Evolutionary conservation across 352 stramenopile genomes (phyloP).

Genomic region (Phytophthora hybrid): DNA sequence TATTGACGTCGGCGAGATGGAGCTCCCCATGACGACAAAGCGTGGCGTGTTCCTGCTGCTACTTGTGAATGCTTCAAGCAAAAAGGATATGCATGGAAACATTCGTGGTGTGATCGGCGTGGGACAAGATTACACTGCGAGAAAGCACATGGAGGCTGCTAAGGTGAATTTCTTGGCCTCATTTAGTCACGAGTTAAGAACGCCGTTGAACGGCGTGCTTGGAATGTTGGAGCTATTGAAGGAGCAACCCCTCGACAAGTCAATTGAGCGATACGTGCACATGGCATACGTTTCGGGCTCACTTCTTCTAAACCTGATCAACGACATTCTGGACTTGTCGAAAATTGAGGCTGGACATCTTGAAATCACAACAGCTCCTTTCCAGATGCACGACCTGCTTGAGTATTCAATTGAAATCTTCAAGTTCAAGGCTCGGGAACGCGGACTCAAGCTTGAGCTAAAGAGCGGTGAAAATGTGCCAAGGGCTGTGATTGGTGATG

Average conservation of each 20-base stretch:
- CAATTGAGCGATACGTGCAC: constrained; percentile 75
- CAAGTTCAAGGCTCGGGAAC: constrained; percentile 84
- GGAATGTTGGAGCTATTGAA: constrained; percentile 85
- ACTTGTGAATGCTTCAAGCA: constrained; percentile 79
- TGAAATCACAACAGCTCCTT: constrained; percentile 84
- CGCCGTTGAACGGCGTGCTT: constrained; percentile 77
- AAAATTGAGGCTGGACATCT: constrained; percentile 93
- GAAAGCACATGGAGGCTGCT: constrained; percentile 83
- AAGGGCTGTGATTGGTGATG: constrained; percentile 74
- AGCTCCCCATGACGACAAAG: constrained; percentile 83
- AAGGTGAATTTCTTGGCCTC: constrained; percentile 87
- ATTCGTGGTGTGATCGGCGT: constrained; percentile 79
- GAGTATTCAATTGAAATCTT: constrained; percentile 92
- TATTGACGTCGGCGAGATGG: constrained; percentile 86
- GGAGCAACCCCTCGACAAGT: constrained; percentile 74
- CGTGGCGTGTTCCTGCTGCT: constrained; percentile 64
- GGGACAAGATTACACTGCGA: constrained; percentile 92
- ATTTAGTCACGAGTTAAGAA: constrained; percentile 84
- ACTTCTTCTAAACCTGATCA: constrained; percentile 38
- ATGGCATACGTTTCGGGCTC: constrained; percentile 58
- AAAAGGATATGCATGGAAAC: constrained; percentile 40
- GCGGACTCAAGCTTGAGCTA: constrained; percentile 84
- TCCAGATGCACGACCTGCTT: constrained; percentile 76
- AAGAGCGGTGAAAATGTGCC: constrained; percentile 67
- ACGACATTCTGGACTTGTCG: constrained; percentile 60